phyloP scores from a whole-genome alignment of 495 filamentous ascomycete genomes.

The Massariosphaeria phaeospora region DNA sequence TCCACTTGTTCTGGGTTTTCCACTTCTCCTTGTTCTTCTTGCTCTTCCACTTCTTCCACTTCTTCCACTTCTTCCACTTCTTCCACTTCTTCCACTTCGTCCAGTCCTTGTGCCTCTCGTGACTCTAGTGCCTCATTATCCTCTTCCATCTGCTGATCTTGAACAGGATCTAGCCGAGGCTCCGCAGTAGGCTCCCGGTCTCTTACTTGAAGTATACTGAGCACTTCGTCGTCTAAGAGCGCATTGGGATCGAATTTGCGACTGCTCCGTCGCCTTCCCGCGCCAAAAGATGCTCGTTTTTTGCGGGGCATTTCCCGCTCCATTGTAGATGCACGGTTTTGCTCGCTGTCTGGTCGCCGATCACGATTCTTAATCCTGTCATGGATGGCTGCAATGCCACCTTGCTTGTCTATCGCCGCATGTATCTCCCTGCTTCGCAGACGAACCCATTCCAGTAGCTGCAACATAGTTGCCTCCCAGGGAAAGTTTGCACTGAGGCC shows the following conservation, averaged over 20 bases:
- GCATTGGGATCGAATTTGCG: slow-evolving; percentile 17
- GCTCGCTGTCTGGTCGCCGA: not conserved
- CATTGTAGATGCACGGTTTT: not conserved
- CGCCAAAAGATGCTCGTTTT: slow-evolving; percentile 9
- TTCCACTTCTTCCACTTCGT: not conserved
- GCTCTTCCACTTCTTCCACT: not conserved
- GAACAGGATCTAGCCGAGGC: not conserved
- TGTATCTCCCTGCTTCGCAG: slow-evolving; percentile 17
- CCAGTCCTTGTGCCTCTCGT: not conserved
- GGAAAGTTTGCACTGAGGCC: slow-evolving; percentile 27
- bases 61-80: not conserved
- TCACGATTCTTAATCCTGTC: slow-evolving; percentile 1
- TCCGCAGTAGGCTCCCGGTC: not conserved
- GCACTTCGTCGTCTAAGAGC: not conserved
- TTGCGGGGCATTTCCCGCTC: slow-evolving; percentile 3
- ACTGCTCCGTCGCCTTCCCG: slow-evolving; percentile 16
- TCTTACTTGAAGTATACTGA: slow-evolving; percentile 7
- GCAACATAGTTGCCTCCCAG: slow-evolving; percentile 35
- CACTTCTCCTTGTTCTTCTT: not conserved
- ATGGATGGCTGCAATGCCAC: slow-evolving; percentile 5
- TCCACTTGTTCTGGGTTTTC: not conserved
- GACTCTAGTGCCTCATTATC: not conserved
- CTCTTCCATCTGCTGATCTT: slow-evolving; percentile 1
- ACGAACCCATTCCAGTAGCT: slow-evolving; percentile 25
- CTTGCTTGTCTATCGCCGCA: not conserved